Evolutionary conservation across 257 asterid species (phyloP).

Genomic region (Datura wrightii): DNA sequence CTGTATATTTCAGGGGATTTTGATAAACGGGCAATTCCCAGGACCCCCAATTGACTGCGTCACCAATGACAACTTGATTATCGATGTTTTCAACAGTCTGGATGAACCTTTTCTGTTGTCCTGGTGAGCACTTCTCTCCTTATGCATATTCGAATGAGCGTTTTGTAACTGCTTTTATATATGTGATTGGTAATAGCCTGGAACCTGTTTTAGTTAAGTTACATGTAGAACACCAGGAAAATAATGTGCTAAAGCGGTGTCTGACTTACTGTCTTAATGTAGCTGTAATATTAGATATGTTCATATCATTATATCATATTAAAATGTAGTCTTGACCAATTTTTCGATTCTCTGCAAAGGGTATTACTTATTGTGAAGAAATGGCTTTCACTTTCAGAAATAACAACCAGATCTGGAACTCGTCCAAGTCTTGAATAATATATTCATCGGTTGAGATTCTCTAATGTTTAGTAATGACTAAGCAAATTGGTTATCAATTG

Average conservation of each 20-base stretch:
- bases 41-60: constrained; percentile 51
- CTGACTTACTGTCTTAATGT: not conserved
- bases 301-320: not conserved
- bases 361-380: constrained; percentile 1
- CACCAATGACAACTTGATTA: constrained; percentile 53
- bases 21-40: constrained; percentile 61
- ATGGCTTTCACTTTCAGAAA: not conserved
- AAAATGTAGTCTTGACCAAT: not conserved
- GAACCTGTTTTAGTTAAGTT: not conserved
- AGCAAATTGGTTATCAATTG: not conserved
- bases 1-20: constrained; percentile 49
- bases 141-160: not conserved
- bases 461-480: not conserved
- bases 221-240: not conserved
- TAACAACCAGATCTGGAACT: not conserved
- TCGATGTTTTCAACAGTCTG: constrained; percentile 51
- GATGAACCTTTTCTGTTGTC: constrained; percentile 54
- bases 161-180: not conserved
- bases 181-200: not conserved
- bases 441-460: not conserved
- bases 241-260: not conserved
- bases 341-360: not conserved
- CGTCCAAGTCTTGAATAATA: not conserved
- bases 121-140: constrained; percentile 38
- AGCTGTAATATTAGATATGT: not conserved